These are phyloP conservation scores for Sutorius australiensis DNA, from an alignment of 768 basidiomycete genomes.

Conservation along the genomic window DNA sequence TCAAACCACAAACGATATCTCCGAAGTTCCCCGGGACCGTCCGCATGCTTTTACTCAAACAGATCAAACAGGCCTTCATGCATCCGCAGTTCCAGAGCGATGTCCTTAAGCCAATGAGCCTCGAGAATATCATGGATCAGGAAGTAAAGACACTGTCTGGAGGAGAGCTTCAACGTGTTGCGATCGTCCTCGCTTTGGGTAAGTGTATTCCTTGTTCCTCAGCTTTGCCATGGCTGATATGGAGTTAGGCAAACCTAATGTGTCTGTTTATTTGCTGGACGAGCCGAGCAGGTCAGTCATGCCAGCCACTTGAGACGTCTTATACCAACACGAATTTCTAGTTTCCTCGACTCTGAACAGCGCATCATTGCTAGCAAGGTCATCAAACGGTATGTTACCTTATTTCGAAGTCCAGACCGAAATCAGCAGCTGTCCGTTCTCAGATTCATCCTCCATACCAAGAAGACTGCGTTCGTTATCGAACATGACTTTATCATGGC, in stretches of 20 bases:
- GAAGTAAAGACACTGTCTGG: slow-evolving; percentile 98
- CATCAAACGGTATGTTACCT: slow-evolving; percentile 74
- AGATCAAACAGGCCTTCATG: slow-evolving; percentile 95
- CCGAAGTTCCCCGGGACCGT: slow-evolving; percentile 98
- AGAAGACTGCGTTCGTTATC: slow-evolving; percentile 98
- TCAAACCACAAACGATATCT: slow-evolving; percentile 98
- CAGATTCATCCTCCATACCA: slow-evolving; percentile 91
- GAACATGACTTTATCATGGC: slow-evolving; percentile 99
- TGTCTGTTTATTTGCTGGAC: slow-evolving; percentile 90
- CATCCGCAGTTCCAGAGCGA: slow-evolving; percentile 99
- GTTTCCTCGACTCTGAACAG: slow-evolving; percentile 98
- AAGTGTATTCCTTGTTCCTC: slow-evolving; percentile 5
- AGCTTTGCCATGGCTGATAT: slow-evolving; percentile 7
- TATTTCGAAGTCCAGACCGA: neutral
- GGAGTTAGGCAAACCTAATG: slow-evolving; percentile 62
- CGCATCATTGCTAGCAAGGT: slow-evolving; percentile 98
- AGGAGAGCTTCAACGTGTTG: slow-evolving; percentile 97
- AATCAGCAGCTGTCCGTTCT: neutral
- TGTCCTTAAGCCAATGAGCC: slow-evolving; percentile 94
- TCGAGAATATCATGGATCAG: slow-evolving; percentile 95
- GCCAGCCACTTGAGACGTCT: neutral
- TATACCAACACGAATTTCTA: slow-evolving; percentile 25
- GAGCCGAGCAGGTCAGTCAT: slow-evolving; percentile 74
- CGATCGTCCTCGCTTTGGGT: slow-evolving; percentile 92
- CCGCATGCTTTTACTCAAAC: slow-evolving; percentile 88